Conservation (phyloP, 2,329 filamentous ascomycete species). For the Pezizomycotina sp. region DNA sequence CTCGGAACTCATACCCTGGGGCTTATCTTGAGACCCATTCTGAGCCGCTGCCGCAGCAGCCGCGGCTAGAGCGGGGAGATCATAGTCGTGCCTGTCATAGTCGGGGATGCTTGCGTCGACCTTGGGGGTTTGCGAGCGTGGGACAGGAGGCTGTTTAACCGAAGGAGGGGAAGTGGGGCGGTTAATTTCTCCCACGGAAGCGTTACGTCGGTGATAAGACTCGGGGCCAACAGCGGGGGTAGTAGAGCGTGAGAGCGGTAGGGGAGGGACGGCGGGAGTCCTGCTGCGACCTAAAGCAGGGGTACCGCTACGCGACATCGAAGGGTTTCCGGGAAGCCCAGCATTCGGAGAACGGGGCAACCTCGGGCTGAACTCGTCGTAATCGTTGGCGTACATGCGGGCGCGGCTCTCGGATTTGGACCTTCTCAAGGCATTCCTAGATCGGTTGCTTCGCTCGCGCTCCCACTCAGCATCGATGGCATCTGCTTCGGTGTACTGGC, state of each 20-base stretch:
- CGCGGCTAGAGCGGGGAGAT: constrained; percentile 14
- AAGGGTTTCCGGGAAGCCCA: background rate
- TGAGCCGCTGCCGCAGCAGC: constrained; percentile 8
- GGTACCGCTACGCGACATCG: no score
- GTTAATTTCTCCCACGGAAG: constrained; percentile 8
- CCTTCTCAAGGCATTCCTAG: no score
- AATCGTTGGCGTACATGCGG: no score
- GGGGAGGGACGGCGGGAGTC: constrained; percentile 9
- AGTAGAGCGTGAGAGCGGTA: constrained; percentile 13
- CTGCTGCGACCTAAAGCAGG: no score
- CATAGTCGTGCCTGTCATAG: constrained; percentile 18
- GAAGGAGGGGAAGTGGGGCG: constrained; percentile 7
- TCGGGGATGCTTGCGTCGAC: constrained; percentile 12
- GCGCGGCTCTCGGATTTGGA: no score
- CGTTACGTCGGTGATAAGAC: constrained; percentile 11
- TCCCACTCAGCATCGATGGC: constrained; percentile 14
- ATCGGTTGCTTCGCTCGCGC: constrained; percentile 4
- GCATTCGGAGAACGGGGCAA: background rate
- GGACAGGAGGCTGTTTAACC: no score
- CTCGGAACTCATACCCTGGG: constrained; percentile 2
- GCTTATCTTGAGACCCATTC: constrained; percentile 8
- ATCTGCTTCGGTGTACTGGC: constrained; percentile 8
- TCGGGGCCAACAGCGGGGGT: constrained; percentile 10
- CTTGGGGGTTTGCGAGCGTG: constrained; percentile 10
- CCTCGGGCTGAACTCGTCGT: no score